Base-by-base conservation (phyloP, 2,329 filamentous ascomycete genomes). In the Aschersonia sp. region DNA sequence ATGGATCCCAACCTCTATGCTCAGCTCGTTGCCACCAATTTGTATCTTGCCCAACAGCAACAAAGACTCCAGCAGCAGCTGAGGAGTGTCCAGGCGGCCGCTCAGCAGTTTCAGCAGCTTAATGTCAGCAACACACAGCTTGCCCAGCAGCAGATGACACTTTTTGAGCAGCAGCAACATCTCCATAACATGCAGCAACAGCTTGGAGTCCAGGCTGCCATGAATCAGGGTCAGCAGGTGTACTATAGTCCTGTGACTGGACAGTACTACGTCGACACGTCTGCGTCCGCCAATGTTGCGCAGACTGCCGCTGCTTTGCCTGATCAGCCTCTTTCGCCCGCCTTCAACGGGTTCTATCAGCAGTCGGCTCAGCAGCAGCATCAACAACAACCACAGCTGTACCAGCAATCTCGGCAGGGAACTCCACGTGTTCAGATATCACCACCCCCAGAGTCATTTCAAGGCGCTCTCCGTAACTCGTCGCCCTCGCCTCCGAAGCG, bases 51-150 rank as follows among this genome's bases (percentile, higher is more conserved):
- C 41, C 87, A 95, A 61, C 89, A 95, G 67, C 90, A 97, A 68
- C 88, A 95, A 68, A 84, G 86, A 54, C 79, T 97, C 46, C 89
- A 97, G 68, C 89, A 96, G 68, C 88, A 97, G 68, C 76, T 97
- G 55, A 78, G 87, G 56, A 85, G 72, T 54, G 80, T 96, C 30
- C 92, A 90, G 58, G 81, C 82, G 46, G 85, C 85, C 39, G 84
- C 87, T 51, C 85, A 88, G 66, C 85, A 89, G 64, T 85, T 89
- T 59, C 84, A 88, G 63, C 79, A 78, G 54, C 70, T 94, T 67
- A 87, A 75, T 63, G 62, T 94, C 50, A 81, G 74, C 59, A 49
- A 68, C 46, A 58, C 65, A 6, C 68, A 68, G 57, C 63, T 70
- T 48, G 63, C 65, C 32, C 73, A 76, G 56, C 62, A 70, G 51